Evolutionary conservation across 129 eudicot species (phyloP).

Genomic region (Artemisia annua): DNA sequence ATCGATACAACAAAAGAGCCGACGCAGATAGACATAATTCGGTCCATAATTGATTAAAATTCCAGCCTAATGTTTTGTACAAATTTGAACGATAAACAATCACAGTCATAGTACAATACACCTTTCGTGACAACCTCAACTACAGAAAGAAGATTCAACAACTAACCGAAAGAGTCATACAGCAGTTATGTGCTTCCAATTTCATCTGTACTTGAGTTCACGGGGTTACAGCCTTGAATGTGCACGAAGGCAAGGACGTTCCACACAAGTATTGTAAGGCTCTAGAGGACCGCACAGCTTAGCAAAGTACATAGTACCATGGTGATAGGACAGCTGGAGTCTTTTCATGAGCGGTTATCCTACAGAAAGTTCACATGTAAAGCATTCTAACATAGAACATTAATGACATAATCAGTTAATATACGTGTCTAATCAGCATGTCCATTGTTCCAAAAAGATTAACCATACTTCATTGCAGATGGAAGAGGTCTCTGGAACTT

Average conservation of each 20-base stretch:
- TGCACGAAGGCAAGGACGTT: constrained; percentile 1
- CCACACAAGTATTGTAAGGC: not conserved
- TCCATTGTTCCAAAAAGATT: not conserved
- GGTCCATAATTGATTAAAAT: not conserved
- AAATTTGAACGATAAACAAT: constrained; percentile 6
- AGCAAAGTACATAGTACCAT: not conserved
- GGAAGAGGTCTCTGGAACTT: constrained; percentile 4
- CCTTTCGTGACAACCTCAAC: not conserved
- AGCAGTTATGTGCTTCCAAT: constrained; percentile 2
- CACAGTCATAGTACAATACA: constrained; percentile 17
- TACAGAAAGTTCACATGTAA: constrained; percentile 23
- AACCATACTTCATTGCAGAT: not conserved
- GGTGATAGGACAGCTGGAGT: not conserved
- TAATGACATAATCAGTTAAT: not conserved
- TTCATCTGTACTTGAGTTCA: constrained; percentile 7
- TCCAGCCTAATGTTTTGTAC: constrained; percentile 14
- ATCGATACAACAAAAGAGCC: not conserved
- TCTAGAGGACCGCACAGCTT: not conserved
- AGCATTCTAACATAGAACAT: not conserved
- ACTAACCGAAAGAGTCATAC: constrained; percentile 1
- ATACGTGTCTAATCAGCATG: constrained; percentile 8
- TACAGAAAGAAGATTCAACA: not conserved
- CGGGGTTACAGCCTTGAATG: constrained; percentile 18
- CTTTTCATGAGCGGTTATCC: constrained; percentile 19
- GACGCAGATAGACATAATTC: constrained; percentile 2